phyloP scores from a whole-genome alignment of 75 land plant species.

The Cryptomeria japonica region DNA sequence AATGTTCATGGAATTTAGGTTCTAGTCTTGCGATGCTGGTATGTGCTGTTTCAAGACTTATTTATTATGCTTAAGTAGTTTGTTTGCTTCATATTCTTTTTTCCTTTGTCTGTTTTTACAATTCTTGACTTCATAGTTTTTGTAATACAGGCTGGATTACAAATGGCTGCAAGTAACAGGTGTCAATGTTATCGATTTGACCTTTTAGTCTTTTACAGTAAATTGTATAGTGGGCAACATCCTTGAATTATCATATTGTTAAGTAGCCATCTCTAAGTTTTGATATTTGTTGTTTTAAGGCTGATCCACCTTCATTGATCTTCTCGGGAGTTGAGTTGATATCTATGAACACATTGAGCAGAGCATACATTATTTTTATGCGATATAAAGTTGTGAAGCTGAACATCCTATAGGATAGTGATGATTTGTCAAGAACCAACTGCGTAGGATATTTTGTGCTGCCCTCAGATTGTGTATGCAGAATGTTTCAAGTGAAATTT shows the following conservation, averaged over 20 bases:
- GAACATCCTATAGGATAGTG: neutral
- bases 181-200: neutral
- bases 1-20: neutral
- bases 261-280: neutral
- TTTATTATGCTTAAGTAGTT: neutral
- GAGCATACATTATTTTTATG: neutral
- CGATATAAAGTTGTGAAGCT: neutral
- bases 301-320: neutral
- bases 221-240: neutral
- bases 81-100: conserved; percentile 4
- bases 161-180: neutral
- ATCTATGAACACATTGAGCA: neutral
- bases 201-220: neutral
- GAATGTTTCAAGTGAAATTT: neutral
- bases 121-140: neutral
- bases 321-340: neutral
- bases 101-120: neutral
- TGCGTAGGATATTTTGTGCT: neutral
- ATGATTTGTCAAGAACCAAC: no score
- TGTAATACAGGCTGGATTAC: neutral
- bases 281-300: neutral
- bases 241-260: neutral
- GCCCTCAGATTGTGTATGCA: neutral
- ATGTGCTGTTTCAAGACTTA: neutral
- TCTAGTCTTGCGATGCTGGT: neutral